These are phyloP conservation scores for Jatropha podagrica DNA, from an alignment of 441 rosid genomes.

Conservation along the genomic window DNA sequence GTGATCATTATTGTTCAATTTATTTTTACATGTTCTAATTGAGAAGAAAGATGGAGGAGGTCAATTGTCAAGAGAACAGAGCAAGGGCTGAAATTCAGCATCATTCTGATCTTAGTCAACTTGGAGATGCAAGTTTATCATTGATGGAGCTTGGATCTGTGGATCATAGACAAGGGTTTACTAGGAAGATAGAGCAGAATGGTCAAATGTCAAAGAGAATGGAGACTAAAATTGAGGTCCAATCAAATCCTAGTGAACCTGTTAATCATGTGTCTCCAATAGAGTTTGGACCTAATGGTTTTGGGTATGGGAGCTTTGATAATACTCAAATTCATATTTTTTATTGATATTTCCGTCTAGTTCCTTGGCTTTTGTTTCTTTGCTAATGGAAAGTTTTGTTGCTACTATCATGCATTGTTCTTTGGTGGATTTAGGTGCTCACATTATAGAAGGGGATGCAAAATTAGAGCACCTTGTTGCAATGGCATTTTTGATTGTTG, in stretches of 20 bases:
- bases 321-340: background rate
- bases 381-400: background rate
- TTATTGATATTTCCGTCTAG: background rate
- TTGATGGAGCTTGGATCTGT: too few species aligned
- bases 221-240: conserved; percentile 26
- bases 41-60: conserved; percentile 6
- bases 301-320: conserved; percentile 41
- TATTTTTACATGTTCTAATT: background rate
- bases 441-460: conserved; percentile 76
- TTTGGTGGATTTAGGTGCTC: conserved; percentile 44
- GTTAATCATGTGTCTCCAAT: background rate
- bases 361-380: background rate
- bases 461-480: conserved; percentile 79
- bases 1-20: background rate
- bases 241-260: conserved; percentile 3
- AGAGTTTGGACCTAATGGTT: conserved; percentile 50
- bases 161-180: too few species aligned
- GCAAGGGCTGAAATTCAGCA: conserved; percentile 24
- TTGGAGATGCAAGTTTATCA: background rate
- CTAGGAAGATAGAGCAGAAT: background rate
- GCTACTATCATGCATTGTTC: background rate
- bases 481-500: conserved; percentile 67
- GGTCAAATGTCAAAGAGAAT: background rate
- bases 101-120: background rate
- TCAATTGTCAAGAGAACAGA: conserved; percentile 9